Percentiles rank a stretch among this genome's conserved stretches.
Evolutionary conservation across 371 early-diverging fungal species (phyloP).

Genomic region (Apophysomyces sp.): DNA sequence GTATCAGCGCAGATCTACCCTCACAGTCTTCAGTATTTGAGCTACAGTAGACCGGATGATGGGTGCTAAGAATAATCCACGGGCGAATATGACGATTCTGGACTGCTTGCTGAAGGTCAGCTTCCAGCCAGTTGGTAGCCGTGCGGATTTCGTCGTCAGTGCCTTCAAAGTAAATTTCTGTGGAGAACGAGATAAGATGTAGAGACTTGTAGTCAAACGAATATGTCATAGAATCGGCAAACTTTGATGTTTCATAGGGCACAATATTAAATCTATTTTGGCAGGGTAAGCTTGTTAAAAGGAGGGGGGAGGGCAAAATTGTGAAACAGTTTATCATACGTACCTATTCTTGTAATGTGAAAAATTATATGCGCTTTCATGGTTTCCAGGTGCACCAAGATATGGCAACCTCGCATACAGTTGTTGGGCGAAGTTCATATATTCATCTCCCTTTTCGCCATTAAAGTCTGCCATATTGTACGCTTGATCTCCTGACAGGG

Average conservation of each 20-base stretch:
- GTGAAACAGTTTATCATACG: background rate
- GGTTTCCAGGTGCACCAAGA: constrained; percentile 44
- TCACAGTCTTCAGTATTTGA: constrained; percentile 25
- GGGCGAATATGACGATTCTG: constrained; percentile 26
- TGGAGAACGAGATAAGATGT: constrained; percentile 44
- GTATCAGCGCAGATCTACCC: constrained; percentile 23
- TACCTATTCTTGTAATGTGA: constrained; percentile 47
- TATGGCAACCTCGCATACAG: constrained; percentile 39
- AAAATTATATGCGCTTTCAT: constrained; percentile 44
- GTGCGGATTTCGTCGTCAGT: constrained; percentile 23
- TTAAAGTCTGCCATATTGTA: constrained; percentile 44
- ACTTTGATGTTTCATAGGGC: constrained; percentile 37
- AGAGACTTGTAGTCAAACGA: constrained; percentile 45
- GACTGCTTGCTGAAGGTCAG: constrained; percentile 34
- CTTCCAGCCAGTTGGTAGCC: constrained; percentile 40
- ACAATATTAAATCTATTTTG: constrained; percentile 28
- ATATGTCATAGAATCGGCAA: constrained; percentile 33
- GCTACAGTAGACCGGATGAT: constrained; percentile 41
- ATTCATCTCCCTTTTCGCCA: constrained; percentile 47
- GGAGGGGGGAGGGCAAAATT: too few species aligned
- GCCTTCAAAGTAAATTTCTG: constrained; percentile 40
- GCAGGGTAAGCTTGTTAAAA: too few species aligned
- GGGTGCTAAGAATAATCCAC: constrained; percentile 43
- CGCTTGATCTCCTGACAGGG: constrained; percentile 46
- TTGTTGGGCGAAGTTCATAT: constrained; percentile 41